phyloP scores from a whole-genome alignment of 768 basidiomycete genomes.

The Steccherinum ochraceum region DNA sequence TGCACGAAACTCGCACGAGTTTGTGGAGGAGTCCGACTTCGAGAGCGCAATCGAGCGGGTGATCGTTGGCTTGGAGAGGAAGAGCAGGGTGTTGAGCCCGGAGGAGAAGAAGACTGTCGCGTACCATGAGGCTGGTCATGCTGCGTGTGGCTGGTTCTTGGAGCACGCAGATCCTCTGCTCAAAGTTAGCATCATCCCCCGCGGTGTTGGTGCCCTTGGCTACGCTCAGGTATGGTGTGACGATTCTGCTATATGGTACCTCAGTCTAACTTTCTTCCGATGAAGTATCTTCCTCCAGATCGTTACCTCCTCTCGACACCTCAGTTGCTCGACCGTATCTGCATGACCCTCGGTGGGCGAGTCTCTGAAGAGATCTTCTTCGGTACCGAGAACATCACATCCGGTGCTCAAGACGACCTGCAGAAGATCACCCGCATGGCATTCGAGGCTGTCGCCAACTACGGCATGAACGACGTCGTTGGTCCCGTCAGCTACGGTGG shows the following conservation, averaged over 20 bases:
- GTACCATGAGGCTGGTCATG: slow-evolving; percentile 98
- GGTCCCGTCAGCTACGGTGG: slow-evolving; percentile 97
- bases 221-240: slow-evolving; percentile 76
- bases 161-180: slow-evolving; percentile 95
- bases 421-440: slow-evolving; percentile 99
- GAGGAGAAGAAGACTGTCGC: slow-evolving; percentile 99
- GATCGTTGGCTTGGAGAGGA: slow-evolving; percentile 94
- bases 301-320: slow-evolving; percentile 93
- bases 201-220: slow-evolving; percentile 91
- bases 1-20: slow-evolving; percentile 77
- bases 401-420: slow-evolving; percentile 96
- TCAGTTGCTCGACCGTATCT: slow-evolving; percentile 88
- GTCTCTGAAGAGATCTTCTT: slow-evolving; percentile 99
- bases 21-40: slow-evolving; percentile 79
- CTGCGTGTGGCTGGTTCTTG: slow-evolving; percentile 97
- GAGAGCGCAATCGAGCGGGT: slow-evolving; percentile 98
- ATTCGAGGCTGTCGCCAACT: slow-evolving; percentile 91
- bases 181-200: slow-evolving; percentile 97
- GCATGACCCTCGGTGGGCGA: slow-evolving; percentile 97
- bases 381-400: slow-evolving; percentile 84
- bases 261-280: slow-evolving; percentile 4
- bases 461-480: slow-evolving; percentile 93
- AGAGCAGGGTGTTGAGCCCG: slow-evolving; percentile 84
- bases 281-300: slow-evolving; percentile 88
- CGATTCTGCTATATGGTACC: slow-evolving; percentile 1